These are phyloP conservation scores for Rhodotorula sp. DNA, from an alignment of 1,284 basidiomycete genomes.

Conservation along the genomic window DNA sequence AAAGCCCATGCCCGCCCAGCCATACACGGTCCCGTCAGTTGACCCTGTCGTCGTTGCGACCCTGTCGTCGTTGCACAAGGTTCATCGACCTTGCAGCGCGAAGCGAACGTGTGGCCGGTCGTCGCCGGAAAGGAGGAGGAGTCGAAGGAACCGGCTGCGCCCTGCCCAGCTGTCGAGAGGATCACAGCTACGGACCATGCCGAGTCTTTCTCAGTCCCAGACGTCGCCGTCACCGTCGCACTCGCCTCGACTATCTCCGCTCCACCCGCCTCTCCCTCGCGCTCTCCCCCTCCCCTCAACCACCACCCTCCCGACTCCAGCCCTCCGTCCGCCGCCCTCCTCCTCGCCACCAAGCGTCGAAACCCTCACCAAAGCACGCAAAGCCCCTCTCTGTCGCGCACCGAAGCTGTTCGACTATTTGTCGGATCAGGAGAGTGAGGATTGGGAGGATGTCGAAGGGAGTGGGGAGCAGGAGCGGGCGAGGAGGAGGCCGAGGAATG, in stretches of 20 bases:
- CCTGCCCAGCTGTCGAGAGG: no score
- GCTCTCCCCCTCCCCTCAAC: not conserved
- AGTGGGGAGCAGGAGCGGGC: not conserved
- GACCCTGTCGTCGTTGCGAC: no score
- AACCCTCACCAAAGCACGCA: not conserved
- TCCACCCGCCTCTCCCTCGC: not conserved
- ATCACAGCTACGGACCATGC: no score
- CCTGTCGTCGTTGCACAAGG: no score
- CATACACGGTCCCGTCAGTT: no score
- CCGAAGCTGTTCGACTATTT: conserved; percentile 17
- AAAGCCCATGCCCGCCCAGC: no score
- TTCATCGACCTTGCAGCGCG: no score
- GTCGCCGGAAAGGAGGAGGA: no score
- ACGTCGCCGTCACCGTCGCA: not conserved
- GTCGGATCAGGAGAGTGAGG: conserved; percentile 6
- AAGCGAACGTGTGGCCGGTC: no score
- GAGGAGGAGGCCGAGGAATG: conserved; percentile 3
- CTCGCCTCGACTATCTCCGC: not conserved
- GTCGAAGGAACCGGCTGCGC: no score
- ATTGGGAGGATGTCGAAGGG: conserved; percentile 3
- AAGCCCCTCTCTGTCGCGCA: not conserved
- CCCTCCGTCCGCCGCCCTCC: not conserved
- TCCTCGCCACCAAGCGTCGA: conserved; percentile 13
- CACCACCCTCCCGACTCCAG: not conserved
- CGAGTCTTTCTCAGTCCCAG: not conserved